phyloP scores from a whole-genome alignment of 2,329 filamentous ascomycete genomes.

The Paramyrothecium roridum region DNA sequence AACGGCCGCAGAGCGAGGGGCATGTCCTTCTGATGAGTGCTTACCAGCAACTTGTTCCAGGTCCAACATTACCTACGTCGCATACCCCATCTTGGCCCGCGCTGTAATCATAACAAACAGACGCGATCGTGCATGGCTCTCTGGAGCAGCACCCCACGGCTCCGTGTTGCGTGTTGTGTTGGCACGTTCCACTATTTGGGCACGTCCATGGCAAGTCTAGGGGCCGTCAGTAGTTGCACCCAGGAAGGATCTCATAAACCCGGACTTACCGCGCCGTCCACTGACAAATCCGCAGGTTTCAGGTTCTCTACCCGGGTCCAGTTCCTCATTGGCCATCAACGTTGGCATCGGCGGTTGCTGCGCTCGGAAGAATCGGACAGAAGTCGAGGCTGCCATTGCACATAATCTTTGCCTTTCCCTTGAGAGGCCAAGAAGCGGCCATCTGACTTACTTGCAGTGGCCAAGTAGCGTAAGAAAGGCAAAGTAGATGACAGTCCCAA shows the following conservation, averaged over 20 bases:
- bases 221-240: background rate
- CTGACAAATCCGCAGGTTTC: background rate
- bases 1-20: no score
- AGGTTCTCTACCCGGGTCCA: background rate
- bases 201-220: background rate
- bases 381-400: background rate
- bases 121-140: background rate
- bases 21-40: background rate
- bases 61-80: background rate
- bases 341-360: no score
- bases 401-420: background rate
- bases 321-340: background rate
- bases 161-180: background rate
- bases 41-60: background rate
- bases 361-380: background rate
- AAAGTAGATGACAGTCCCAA: background rate
- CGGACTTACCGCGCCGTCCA: background rate
- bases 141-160: background rate
- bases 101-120: background rate
- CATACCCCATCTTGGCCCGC: background rate
- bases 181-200: background rate
- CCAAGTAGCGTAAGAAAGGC: background rate
- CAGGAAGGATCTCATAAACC: background rate
- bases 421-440: background rate
- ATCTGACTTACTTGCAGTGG: background rate